phyloP scores from a whole-genome alignment of 306 rosid species.

The Comarum palustre region DNA sequence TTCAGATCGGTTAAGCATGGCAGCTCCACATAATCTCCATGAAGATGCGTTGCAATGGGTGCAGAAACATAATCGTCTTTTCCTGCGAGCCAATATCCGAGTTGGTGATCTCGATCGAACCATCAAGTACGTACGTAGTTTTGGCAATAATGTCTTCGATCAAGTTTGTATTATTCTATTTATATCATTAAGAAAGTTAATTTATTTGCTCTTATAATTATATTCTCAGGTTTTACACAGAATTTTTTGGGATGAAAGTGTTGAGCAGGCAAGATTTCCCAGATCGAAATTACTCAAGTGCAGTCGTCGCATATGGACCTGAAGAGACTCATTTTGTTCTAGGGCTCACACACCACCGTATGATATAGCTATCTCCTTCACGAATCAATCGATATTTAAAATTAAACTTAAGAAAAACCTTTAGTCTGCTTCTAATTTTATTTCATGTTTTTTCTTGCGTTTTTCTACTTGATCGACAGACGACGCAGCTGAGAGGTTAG shows the following conservation, averaged over 20 bases:
- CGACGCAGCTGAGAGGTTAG: slow-evolving; percentile 13
- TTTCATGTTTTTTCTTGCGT: neutral
- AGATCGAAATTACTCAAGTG: slow-evolving; percentile 55
- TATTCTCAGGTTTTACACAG: slow-evolving; percentile 53
- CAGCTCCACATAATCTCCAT: neutral
- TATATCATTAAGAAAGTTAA: neutral
- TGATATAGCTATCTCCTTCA: neutral
- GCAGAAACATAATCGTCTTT: slow-evolving; percentile 53
- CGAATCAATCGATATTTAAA: no score
- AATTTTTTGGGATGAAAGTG: slow-evolving; percentile 56
- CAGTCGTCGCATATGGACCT: slow-evolving; percentile 64
- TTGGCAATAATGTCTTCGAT: neutral
- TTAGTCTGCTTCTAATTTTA: neutral
- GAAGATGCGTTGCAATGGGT: slow-evolving; percentile 49
- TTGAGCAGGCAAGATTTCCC: slow-evolving; percentile 59
- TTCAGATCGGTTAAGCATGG: neutral
- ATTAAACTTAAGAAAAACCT: neutral
- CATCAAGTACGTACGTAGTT: slow-evolving; percentile 56
- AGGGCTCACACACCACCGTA: slow-evolving; percentile 39
- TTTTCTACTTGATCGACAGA: neutral
- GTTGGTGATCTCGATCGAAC: slow-evolving; percentile 72
- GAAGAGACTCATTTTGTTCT: slow-evolving; percentile 58
- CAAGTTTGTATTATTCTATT: neutral
- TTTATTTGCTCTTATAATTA: neutral
- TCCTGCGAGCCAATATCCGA: slow-evolving; percentile 62